Evolutionary conservation across 768 basidiomycete species (phyloP).

Genomic region (Suillus alpinus): DNA sequence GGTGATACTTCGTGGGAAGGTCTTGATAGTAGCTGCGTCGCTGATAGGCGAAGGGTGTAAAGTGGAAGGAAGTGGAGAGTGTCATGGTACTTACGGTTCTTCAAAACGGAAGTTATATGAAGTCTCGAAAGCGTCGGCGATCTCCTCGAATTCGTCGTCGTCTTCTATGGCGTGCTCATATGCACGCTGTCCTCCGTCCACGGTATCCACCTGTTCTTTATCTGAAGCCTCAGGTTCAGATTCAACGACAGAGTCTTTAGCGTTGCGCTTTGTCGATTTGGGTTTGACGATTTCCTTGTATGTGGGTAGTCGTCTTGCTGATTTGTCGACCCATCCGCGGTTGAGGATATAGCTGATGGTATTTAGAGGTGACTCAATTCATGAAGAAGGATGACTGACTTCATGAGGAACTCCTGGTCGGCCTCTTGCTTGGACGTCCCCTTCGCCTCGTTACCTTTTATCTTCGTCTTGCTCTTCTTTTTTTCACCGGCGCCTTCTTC

Average conservation of each 20-base stretch:
- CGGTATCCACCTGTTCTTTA: constrained; percentile 23
- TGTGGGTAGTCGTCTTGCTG: constrained; percentile 72
- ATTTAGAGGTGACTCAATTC: not conserved
- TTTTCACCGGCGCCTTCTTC: constrained; percentile 26
- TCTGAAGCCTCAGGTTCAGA: constrained; percentile 15
- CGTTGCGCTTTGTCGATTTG: constrained; percentile 15
- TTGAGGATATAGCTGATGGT: constrained; percentile 85
- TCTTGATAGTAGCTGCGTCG: constrained; percentile 58
- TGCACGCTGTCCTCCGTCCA: constrained; percentile 23
- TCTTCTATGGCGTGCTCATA: constrained; percentile 41
- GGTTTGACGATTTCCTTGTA: constrained; percentile 70
- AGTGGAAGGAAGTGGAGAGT: not conserved
- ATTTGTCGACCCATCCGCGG: constrained; percentile 93
- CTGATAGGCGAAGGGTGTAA: constrained; percentile 33
- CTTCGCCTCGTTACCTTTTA: constrained; percentile 32
- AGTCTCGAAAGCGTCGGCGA: constrained; percentile 89
- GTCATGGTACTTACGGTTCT: constrained; percentile 67
- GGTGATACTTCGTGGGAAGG: constrained; percentile 74
- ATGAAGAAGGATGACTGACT: constrained; percentile 49
- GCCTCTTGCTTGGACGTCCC: constrained; percentile 23
- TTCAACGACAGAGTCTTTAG: constrained; percentile 14
- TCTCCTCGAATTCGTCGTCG: constrained; percentile 84
- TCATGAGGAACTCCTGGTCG: constrained; percentile 77
- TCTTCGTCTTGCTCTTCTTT: constrained; percentile 31
- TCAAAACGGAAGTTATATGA: constrained; percentile 98